These are phyloP conservation scores for Chytriomyces sp. DNA, from an alignment of 192 early-diverging fungal species.

Conservation along the genomic window DNA sequence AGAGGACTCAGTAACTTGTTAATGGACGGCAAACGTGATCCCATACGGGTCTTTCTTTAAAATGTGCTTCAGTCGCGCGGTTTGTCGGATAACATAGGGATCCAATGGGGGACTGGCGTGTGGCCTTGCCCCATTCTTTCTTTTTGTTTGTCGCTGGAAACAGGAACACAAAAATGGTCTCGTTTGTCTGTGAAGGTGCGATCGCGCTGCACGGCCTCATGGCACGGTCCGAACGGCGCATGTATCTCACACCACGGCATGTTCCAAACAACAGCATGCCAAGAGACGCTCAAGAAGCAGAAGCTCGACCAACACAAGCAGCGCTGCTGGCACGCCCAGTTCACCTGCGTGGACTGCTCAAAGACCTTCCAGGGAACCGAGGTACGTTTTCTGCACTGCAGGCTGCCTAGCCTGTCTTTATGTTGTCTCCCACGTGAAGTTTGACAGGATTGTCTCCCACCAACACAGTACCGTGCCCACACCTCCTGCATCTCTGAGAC, in stretches of 20 bases:
- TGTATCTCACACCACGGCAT: not conserved
- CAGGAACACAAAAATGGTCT: constrained; percentile 13
- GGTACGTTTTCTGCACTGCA: constrained; percentile 16
- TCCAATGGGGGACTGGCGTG: no score
- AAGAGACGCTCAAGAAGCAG: constrained; percentile 90
- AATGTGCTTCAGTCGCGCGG: no score
- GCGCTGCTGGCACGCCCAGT: constrained; percentile 83
- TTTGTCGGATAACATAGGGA: no score
- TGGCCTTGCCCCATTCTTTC: constrained; percentile 5
- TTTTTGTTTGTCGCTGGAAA: not conserved
- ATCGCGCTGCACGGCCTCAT: no score
- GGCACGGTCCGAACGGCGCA: not conserved
- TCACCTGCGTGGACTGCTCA: constrained; percentile 90
- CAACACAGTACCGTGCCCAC: constrained; percentile 76
- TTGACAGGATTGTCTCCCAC: not conserved
- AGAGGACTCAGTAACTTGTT: no score
- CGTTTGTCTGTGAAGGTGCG: constrained; percentile 37
- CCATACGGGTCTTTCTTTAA: no score
- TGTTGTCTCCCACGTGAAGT: not conserved
- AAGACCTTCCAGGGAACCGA: constrained; percentile 76
- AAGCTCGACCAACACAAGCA: constrained; percentile 83
- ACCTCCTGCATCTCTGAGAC: constrained; percentile 90
- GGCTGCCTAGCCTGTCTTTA: not conserved
- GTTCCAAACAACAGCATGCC: constrained; percentile 37
- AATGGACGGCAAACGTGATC: no score